phyloP scores from a whole-genome alignment of 78 protist genomes.

The Monocercomonoides exilis region DNA sequence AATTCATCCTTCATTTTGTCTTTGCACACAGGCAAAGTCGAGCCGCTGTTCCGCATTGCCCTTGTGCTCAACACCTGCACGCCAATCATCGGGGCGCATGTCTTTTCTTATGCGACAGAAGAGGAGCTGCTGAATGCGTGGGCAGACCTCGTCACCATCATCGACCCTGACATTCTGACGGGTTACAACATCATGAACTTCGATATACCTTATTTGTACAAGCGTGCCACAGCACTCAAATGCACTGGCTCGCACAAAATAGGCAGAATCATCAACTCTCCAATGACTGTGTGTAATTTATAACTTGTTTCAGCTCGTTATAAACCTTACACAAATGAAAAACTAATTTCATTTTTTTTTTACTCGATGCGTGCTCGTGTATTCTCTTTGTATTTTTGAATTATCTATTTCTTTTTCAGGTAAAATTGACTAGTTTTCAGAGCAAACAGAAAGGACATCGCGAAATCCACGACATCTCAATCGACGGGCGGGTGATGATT shows the following conservation, averaged over 20 bases:
- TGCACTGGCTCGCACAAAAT: not conserved
- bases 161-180: conserved; percentile 87
- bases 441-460: conserved; percentile 4
- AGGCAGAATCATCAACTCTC: not conserved
- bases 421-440: not conserved
- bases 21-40: not conserved
- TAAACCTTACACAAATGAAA: no score
- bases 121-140: conserved; percentile 58
- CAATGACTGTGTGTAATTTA: not conserved
- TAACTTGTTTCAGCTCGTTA: no score
- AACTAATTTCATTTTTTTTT: no score
- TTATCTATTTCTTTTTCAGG: not conserved
- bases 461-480: conserved; percentile 17
- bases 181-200: conserved; percentile 96
- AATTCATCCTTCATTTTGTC: no score
- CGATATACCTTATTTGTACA: conserved; percentile 91
- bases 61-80: conserved; percentile 76
- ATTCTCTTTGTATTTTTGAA: not conserved
- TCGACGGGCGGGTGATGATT: conserved; percentile 65
- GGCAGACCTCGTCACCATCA: conserved; percentile 33
- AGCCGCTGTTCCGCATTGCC: conserved; percentile 3
- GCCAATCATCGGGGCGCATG: conserved; percentile 81
- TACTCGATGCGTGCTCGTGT: no score
- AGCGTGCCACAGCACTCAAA: conserved; percentile 67
- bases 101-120: conserved; percentile 61